Evolutionary conservation across 129 eudicot genomes (phyloP), one percentile per base, ranked within the genome.

Genomic region (Flaveria brownii): DNA sequence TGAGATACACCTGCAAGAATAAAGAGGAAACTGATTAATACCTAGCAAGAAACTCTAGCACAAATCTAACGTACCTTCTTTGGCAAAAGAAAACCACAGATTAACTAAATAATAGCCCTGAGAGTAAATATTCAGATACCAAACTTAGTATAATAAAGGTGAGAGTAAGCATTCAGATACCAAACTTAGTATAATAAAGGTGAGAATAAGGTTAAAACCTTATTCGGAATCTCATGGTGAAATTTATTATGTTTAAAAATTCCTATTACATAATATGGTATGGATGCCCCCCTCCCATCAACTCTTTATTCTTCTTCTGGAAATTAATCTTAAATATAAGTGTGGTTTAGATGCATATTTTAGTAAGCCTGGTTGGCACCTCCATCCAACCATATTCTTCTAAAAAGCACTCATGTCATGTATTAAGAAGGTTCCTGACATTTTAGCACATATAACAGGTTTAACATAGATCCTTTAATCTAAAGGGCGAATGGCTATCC

Each of bases 1-100:
- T 47, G 90, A 72, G 75, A 92, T 84, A 84, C 94, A 90, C 89
- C 98, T 92, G 90, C 85, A 82, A 74, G 71, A 57, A 77, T 68
- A 51, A 51, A 76, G 28, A 76, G 7, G 60, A 4, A 17, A 65
- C 25, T 59, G 60, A 69, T 80, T 39, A 70, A 70, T 51, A 73
- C 51, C 75, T 47, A 74, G 47, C 70, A 73, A 26, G 68, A 63
- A 47, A 23, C 49, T 22, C 52, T 66, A 47, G 78, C 41, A 30
- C 68, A 30, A 39, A 72, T 68, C 70, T 46, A 39, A 71, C 18
- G 36, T 43, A 23, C 77, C 64, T 15, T 50, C 41, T 49, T 45
- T 63, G 39, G 72, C 5, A 39, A 45, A 30, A 62, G 25, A 26
- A 25, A 60, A 63, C 45, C 59, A 75, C 14, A 62, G 47, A 14